These are phyloP conservation scores for Globisporangium viniferum DNA, from an alignment of 352 stramenopile genomes.

Conservation along the genomic window DNA sequence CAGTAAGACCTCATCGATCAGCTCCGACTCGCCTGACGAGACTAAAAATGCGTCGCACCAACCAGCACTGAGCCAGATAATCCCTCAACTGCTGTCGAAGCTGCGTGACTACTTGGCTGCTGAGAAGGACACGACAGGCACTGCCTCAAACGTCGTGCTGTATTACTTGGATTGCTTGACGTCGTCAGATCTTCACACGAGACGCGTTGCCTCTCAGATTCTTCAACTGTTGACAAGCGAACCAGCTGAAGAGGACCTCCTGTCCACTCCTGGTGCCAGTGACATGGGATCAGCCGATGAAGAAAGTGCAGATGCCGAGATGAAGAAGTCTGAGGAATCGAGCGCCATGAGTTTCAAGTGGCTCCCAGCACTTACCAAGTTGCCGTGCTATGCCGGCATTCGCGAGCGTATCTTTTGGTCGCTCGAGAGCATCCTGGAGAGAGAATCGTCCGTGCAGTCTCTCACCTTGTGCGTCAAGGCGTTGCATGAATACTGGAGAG, in stretches of 20 bases:
- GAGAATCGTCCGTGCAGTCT: slow-evolving; percentile 67
- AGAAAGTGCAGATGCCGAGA: slow-evolving; percentile 21
- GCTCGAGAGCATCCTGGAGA: slow-evolving; percentile 67
- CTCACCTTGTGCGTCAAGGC: slow-evolving; percentile 66
- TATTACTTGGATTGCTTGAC: slow-evolving; percentile 76
- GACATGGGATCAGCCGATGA: slow-evolving; percentile 31
- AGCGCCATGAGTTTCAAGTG: slow-evolving; percentile 62
- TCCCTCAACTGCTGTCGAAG: slow-evolving; percentile 53
- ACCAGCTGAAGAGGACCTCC: slow-evolving; percentile 21
- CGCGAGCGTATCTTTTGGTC: slow-evolving; percentile 57
- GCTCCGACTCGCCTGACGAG: background rate
- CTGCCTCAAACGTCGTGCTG: slow-evolving; percentile 49
- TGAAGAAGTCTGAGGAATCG: slow-evolving; percentile 17
- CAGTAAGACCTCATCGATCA: background rate
- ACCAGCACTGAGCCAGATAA: slow-evolving; percentile 39
- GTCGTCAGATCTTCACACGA: slow-evolving; percentile 41
- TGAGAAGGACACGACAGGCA: slow-evolving; percentile 26
- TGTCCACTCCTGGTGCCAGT: slow-evolving; percentile 12
- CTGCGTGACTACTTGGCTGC: slow-evolving; percentile 52
- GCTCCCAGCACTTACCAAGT: slow-evolving; percentile 54
- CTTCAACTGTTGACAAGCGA: slow-evolving; percentile 52
- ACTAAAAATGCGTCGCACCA: slow-evolving; percentile 27
- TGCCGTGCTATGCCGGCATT: slow-evolving; percentile 62
- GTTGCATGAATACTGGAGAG: slow-evolving; percentile 62
- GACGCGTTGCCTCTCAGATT: slow-evolving; percentile 62